Evolutionary conservation across 2,329 filamentous ascomycete genomes (phyloP), one percentile per base, ranked within the genome.

Genomic region (Colletotrichum sp.): DNA sequence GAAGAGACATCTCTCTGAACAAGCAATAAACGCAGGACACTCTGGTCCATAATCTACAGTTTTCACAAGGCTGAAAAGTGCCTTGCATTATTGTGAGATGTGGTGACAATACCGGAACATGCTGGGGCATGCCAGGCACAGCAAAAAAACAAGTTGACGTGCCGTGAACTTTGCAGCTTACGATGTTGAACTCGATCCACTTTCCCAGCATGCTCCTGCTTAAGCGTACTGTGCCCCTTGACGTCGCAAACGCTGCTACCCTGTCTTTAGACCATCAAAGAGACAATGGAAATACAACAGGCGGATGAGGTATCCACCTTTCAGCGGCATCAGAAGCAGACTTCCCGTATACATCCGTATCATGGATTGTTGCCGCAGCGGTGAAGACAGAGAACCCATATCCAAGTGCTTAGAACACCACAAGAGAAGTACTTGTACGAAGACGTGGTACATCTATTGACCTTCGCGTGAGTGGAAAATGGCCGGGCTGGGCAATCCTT

Each of bases 1-100:
- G 19, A 48, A n/a, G 3, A 22, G 1, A 48, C 19, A n/a, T 48
- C 9, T 19, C 9, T 48, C 9, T n/a, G 3, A 12, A 1, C 3
- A 2, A 48, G 19, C 19, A n/a, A 12, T 48, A 48, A 0, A 2
- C 5, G 19, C 6, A 22, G 1, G 1, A 48, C 39, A 12, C 39
- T 48, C 39, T n/a, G 9, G 0, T 12, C 11, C 11, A 2, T n/a
- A 1, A 48, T 48, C 39, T 44, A n/a, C 1, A 48, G 39, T 6
- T 3, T 48, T n/a, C 5, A n/a, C 3, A 12, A 12, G 19, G 19
- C 9, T 3, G 39, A n/a, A 12, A 12, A n/a, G 9, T 48, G 39
- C 39, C 39, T 48, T 1, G 39, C 39, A 7, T n/a, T n/a, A 0
- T 0, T 48, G 39, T 7, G 39, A 2, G 39, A 48, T 22, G 19